phyloP scores from a whole-genome alignment of 2,329 filamentous ascomycete species.

The Beauveria caledonica region DNA sequence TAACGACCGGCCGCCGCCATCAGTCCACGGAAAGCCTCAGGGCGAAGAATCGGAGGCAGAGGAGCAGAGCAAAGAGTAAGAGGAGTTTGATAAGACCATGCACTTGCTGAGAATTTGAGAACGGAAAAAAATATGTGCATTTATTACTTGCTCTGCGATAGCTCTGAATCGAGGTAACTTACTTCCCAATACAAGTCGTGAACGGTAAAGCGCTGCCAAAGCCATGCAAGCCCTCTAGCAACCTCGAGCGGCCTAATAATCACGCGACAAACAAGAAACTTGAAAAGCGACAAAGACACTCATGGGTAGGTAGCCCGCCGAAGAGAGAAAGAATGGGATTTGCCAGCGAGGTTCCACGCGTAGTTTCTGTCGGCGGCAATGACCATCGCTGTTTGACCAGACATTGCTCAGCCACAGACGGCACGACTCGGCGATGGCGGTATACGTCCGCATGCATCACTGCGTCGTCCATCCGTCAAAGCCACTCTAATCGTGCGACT shows the following conservation, averaged over 20 bases:
- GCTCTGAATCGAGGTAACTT: neutral
- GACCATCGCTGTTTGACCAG: neutral
- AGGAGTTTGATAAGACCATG: neutral
- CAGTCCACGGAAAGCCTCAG: slow-evolving; percentile 24
- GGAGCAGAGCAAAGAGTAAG: neutral
- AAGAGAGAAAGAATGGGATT: too few relatives aligned
- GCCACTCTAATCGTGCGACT: slow-evolving; percentile 30
- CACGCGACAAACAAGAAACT: neutral
- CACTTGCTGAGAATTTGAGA: neutral
- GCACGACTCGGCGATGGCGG: neutral
- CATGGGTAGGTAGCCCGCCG: neutral
- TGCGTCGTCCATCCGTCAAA: slow-evolving; percentile 22
- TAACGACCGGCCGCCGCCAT: slow-evolving; percentile 38
- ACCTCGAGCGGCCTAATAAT: neutral
- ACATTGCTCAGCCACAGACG: neutral
- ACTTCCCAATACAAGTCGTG: neutral
- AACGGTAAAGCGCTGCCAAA: neutral
- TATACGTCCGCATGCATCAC: neutral
- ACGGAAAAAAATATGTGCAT: neutral
- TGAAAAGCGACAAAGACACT: neutral
- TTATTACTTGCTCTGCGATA: neutral
- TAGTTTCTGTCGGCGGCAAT: neutral
- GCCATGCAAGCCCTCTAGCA: neutral
- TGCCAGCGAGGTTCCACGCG: too few relatives aligned
- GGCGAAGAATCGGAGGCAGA: slow-evolving; percentile 12